phyloP scores from a whole-genome alignment of 2,329 filamentous ascomycete species.

The Botrytis hyacinthi region DNA sequence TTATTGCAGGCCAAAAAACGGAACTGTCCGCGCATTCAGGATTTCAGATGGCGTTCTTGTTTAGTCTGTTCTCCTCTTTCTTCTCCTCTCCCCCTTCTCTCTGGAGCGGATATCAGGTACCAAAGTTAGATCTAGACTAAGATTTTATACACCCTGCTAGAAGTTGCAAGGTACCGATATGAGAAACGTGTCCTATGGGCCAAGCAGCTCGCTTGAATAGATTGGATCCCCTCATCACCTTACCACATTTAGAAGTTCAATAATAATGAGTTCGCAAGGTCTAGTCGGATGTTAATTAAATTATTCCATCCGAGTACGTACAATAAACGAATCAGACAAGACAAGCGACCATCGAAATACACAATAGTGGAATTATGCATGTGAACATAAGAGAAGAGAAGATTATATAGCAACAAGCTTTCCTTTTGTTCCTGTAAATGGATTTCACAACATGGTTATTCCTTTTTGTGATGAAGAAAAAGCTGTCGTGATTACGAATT shows the following conservation, averaged over 20 bases:
- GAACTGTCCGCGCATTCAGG: background rate
- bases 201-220: background rate
- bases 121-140: background rate
- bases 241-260: background rate
- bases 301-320: background rate
- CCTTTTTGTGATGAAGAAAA: background rate
- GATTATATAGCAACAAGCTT: background rate
- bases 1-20: constrained; percentile 3
- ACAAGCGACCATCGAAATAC: background rate
- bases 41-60: background rate
- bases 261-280: background rate
- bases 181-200: background rate
- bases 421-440: background rate
- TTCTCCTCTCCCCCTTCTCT: background rate
- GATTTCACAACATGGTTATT: background rate
- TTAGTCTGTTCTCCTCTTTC: background rate
- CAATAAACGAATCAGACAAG: background rate
- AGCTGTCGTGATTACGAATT: background rate
- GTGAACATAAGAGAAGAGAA: background rate
- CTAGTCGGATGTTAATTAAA: constrained; percentile 1
- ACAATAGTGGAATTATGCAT: constrained; percentile 3
- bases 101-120: background rate
- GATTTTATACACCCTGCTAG: background rate
- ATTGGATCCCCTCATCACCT: background rate
- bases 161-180: background rate